phyloP scores from a whole-genome alignment of 2,329 filamentous ascomycete genomes.

The Penicillium sp. region DNA sequence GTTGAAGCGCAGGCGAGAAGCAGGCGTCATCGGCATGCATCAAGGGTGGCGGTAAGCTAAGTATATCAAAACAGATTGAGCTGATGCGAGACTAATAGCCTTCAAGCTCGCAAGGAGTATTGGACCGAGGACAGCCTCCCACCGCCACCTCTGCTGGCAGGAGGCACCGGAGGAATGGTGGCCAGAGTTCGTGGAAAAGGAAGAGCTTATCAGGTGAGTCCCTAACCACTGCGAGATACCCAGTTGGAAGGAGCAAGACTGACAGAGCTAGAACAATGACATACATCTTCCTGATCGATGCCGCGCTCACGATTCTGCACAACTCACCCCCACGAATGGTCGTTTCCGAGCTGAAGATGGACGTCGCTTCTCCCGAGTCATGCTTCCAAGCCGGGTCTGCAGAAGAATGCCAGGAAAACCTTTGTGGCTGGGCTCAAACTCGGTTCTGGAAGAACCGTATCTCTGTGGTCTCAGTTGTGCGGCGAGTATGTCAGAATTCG shows the following conservation, averaged over 20 bases:
- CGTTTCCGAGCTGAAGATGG: slow-evolving; percentile 30
- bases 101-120: slow-evolving; percentile 23
- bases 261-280: slow-evolving; percentile 22
- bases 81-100: not conserved
- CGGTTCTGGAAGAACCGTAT: slow-evolving; percentile 20
- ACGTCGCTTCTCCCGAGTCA: slow-evolving; percentile 28
- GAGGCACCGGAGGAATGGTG: slow-evolving; percentile 21
- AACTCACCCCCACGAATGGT: slow-evolving; percentile 32
- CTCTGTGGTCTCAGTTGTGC: slow-evolving; percentile 22
- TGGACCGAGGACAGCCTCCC: slow-evolving; percentile 19
- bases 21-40: slow-evolving; percentile 25
- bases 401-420: slow-evolving; percentile 18
- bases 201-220: slow-evolving; percentile 31
- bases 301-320: slow-evolving; percentile 33
- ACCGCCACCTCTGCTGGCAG: slow-evolving; percentile 11
- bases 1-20: slow-evolving; percentile 22
- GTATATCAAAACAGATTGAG: no score
- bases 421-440: slow-evolving; percentile 24
- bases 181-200: slow-evolving; percentile 24
- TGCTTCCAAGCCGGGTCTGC: slow-evolving; percentile 32
- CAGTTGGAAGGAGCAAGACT: not conserved
- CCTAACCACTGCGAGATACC: not conserved
- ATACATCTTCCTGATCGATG: slow-evolving; percentile 34
- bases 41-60: slow-evolving; percentile 26
- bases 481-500: slow-evolving; percentile 22